Base-by-base conservation (phyloP, 805 yeast species). In the Lipomyces sp. region DNA sequence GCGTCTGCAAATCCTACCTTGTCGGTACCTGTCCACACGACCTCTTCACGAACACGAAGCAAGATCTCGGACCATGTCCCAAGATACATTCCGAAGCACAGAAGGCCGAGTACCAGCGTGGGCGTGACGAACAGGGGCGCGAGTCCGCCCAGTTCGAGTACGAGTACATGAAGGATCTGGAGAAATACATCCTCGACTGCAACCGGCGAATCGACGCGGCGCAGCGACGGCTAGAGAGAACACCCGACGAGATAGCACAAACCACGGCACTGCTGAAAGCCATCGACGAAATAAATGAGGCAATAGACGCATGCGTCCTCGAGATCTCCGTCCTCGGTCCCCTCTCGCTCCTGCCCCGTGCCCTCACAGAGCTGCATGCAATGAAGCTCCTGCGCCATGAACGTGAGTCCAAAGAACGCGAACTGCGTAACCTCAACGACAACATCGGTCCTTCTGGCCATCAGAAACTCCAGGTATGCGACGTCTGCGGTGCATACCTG, bases 391-490 rank as follows among this genome's bases (percentile, higher is more conserved):
- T 44, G 39, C 51, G 62, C 37, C 70, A 70, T 34, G 75, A 78
- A 57, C 70, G 89, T 58, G 78, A 74, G 26, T 64, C 65, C 18
- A 69, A 81, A 16, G 79, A 83, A 1, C 78, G 77, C 45, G 77
- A 75, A 43, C 81, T 84, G 3, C 70, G 84, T 37, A 74, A 72
- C 23, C 68, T 84, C 5, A 76, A 82, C 13, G 95, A 86, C 50
- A 82, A 80, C 62, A 74, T 84, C 6, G 93, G 95, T 2, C 91
- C 86, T 60, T 78, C 89, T 11, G 87, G 93, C 1, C 95, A 86
- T 63, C 97, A 90, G 62, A 86, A 87, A 65, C 72, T 90, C 40
- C 96, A 89, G 66, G 95, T 87, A 0, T 90, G 98, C 68, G 85
- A 80, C 57, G 81, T 80, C 1, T 90, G 98, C 69, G 96, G 95